Evolutionary conservation across 257 asterid genomes (phyloP), one percentile per base, ranked within the genome.

Genomic region (Primulina tabacum): DNA sequence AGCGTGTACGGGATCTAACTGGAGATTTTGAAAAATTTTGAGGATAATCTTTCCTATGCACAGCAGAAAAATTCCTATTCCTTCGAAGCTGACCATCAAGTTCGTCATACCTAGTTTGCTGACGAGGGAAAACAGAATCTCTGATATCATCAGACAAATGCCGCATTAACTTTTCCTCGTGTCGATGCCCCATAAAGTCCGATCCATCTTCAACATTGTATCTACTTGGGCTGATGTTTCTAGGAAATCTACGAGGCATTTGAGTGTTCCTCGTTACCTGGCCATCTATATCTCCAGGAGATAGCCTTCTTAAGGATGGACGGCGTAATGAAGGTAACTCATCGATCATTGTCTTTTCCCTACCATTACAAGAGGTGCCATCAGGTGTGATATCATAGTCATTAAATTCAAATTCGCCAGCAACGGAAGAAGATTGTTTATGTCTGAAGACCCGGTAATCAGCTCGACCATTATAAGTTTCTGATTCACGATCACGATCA

Each of bases 11-110:
- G 33, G 91, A 81, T 76, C 90, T 79, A 65, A 73, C 75, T 0
- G 95, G 97, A 67, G 98, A 92, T 75, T 90, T 90, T 38, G 95
- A 84, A 37, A 75, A 83, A 72, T 75, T 73, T 68, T 82, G 87
- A 61, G 83, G 77, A 74, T 84, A 88, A 7, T 81, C 85, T 72
- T 89, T 82, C 71, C 96, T 82, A 66, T 81, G 95, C 74, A 84
- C 35, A 65, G 86, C 47, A 32, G 89, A 67, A 64, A 83, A 88
- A 65, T 82, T 80, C 72, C 87, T 79, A 68, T 83, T 86, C 40
- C 90, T 87, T 32, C 85, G 80, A 43, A 78, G 73, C 67, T 79
- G 96, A 70, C 80, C 79, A 33, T 83, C 88, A n/a, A 72, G 72
- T 52, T 85, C 89, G 0, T 87, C 90, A 64, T 82, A 83, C 61